Evolutionary conservation across 805 yeast genomes (phyloP), one percentile per base, ranked within the genome.

Genomic region (Cyberlindnera amylophila): DNA sequence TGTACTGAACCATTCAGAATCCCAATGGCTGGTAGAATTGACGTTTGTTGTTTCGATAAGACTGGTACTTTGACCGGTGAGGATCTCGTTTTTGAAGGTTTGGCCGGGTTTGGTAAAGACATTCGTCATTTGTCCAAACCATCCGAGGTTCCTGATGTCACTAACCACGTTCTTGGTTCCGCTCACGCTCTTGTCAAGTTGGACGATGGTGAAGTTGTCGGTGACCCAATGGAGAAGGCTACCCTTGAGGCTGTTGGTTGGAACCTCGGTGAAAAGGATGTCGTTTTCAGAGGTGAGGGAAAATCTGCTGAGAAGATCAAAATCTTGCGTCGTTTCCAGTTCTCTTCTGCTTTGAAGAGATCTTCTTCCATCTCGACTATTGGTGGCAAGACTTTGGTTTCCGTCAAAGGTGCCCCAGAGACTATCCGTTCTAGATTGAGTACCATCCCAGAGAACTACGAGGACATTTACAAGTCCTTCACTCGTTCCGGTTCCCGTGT

Each of bases 211-310:
- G 98, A 93, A 49, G 79, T 90, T 53, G 99, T 93, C 47, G 99
- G 99, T 66, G 99, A 93, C 61, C 97, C 99, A 50, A 91, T 93
- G 98, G 99, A 93, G 68, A 88, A 89, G 66, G 96, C 95, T 21
- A 93, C 99, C 40, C 71, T 93, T 54, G 82, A 81, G 52, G 91
- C 95, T 32, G 77, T 93, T 44, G 79, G 81, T 24, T 93, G 97
- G 96, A 72, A 70, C 32, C 83, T 93, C 50, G 86, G 84, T 41
- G 75, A 72, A 42, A 86, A 88, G 51, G 96, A 89, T 59, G 64
- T 74, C 39, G 84, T 85, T 34, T 75, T 72, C 47, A 76, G 79
- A 61, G 58, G 61, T 32, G 50, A 50, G 2, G 49, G 52, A 4
- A 68, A 52, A 13, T 53, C 57, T 38, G 44, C 49, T 30, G 72